phyloP scores from a whole-genome alignment of 202 grass and related monocot genomes.

The Saccharum hybrid region DNA sequence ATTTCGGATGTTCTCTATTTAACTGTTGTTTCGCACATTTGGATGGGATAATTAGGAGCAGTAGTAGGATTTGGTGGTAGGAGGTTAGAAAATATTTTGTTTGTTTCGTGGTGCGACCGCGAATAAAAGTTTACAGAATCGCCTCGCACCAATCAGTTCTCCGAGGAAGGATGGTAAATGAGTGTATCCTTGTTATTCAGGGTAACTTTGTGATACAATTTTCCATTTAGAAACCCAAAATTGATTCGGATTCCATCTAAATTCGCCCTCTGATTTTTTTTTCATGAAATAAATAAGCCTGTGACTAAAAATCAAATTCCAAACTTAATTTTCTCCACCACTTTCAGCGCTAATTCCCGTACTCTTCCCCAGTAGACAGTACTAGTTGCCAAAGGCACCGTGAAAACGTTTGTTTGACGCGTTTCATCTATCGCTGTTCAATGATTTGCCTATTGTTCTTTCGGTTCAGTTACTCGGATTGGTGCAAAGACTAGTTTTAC shows the following conservation, averaged over 20 bases:
- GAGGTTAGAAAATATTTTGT: no score
- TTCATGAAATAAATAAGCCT: no score
- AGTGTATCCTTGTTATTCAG: no score
- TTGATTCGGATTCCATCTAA: no score
- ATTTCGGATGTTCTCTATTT: not conserved
- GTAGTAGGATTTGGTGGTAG: no score
- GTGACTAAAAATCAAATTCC: not conserved
- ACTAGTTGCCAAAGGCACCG: not conserved
- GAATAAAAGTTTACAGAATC: not conserved
- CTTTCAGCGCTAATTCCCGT: not conserved
- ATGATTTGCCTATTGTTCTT: not conserved
- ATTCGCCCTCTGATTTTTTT: no score
- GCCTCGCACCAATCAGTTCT: no score
- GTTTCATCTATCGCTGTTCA: not conserved
- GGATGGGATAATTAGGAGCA: not conserved
- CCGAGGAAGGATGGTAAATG: not conserved
- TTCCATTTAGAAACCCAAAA: no score
- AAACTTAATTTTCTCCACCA: not conserved
- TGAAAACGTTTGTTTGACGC: not conserved
- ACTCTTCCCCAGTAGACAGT: not conserved
- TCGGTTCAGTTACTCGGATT: not conserved
- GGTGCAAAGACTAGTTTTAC: not conserved
- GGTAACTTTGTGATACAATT: no score
- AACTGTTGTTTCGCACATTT: not conserved
- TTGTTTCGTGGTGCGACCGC: no score